Base-by-base conservation (phyloP, 768 basidiomycete genomes). In the Auriculariales sp. region DNA sequence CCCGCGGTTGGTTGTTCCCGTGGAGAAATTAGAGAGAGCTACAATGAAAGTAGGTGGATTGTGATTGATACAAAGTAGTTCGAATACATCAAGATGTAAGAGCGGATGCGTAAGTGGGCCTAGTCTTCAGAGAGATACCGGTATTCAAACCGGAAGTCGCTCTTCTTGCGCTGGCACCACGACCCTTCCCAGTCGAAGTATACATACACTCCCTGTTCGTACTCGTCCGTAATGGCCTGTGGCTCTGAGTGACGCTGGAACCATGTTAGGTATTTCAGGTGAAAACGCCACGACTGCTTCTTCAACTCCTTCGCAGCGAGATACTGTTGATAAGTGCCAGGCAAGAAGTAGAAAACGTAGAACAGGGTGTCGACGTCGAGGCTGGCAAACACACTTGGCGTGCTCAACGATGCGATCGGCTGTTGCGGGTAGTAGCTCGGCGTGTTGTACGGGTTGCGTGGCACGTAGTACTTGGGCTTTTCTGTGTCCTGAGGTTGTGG, bases 131-230 rank as follows among this genome's bases (percentile, higher is more conserved):
- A 91, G 49, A 94, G 71, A 70, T 93, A 93, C 54, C 91, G 87
- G 65, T 94, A 94, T 67, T 93, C 86, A 59, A 90, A 98, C 24
- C 91, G 81, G 75, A 98, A 99, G 64, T 98, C 93, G 61, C 84
- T 82, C 74, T 99, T 99, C 71, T 92, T 90, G 62, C 94, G 76
- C 63, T 94, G 91, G 64, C 92, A 95, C 95, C 94, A 99, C 55
- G 87, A 89, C 46, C 90, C 90, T 64, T 97, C 93, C 93, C 93
- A 97, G 67, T 97, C 94, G 64, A 98, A 97, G 73, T 99, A 99
- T 29, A 95, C 87, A 65, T 99, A 99, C 12, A 95, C 91, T 12
- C 95, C 95, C 68, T 98, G 93, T 66, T 99, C 95, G 64, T 97
- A 99, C 63, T 98, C 94, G 58, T 98, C 94, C 48, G 95, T 99